Percentiles rank a stretch among this genome's conserved stretches.
phyloP scores from a whole-genome alignment of 2,329 filamentous ascomycete species.

The Fusarium luffae region DNA sequence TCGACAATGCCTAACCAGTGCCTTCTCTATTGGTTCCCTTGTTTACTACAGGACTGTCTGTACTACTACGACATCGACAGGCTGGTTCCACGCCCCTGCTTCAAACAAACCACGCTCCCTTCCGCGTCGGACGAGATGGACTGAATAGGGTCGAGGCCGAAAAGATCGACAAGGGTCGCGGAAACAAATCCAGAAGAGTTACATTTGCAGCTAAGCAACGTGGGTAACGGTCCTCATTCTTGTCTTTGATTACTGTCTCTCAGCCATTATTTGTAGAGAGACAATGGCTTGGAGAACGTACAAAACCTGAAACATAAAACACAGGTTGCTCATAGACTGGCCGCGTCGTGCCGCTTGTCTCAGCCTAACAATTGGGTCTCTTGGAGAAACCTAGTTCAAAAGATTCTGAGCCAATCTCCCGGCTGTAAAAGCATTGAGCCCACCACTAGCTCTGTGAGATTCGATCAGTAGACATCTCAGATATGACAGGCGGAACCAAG shows the following conservation, averaged over 20 bases:
- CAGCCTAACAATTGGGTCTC: constrained; percentile 43
- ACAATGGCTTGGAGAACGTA: constrained; percentile 15
- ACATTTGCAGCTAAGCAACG: constrained; percentile 32
- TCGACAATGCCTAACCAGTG: constrained; percentile 34
- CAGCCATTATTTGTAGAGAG: constrained; percentile 27
- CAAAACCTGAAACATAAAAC: constrained; percentile 38
- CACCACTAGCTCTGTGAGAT: constrained; percentile 18
- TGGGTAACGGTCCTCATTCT: constrained; percentile 29
- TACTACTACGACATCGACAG: constrained; percentile 21
- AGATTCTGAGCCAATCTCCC: constrained; percentile 35
- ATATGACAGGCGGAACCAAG: constrained; percentile 5
- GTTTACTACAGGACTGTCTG: constrained; percentile 17
- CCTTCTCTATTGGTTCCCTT: constrained; percentile 34
- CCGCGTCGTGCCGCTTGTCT: constrained; percentile 43
- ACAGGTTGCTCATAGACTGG: constrained; percentile 39
- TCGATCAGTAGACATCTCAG: constrained; percentile 14
- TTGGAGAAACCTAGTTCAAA: constrained; percentile 40
- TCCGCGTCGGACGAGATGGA: constrained; percentile 43
- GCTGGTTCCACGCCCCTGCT: constrained; percentile 40
- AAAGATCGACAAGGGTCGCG: constrained; percentile 37
- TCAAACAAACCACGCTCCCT: constrained; percentile 36
- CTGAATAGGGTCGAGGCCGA: constrained; percentile 41
- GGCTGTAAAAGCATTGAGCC: constrained; percentile 13
- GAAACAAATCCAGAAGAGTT: constrained; percentile 43
- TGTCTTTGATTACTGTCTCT: constrained; percentile 35